A percentile compares a stretch with the other conserved stretches of the same genome.
These are phyloP conservation scores for Umbelopsis isabellina DNA, from an alignment of 192 early-diverging fungal genomes.

Conservation along the genomic window DNA sequence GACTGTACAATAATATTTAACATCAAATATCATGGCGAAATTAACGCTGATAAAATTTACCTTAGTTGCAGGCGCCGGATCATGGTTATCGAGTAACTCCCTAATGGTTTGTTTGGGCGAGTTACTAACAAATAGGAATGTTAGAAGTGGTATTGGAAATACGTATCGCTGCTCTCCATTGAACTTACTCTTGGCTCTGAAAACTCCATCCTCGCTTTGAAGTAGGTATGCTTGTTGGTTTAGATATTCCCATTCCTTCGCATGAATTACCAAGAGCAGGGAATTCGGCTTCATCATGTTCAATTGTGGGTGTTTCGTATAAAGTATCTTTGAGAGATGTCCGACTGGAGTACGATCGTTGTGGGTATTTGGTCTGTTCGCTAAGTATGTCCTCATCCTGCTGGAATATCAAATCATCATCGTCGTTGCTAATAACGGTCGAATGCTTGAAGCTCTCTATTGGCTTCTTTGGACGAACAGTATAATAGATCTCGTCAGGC, in stretches of 20 bases:
- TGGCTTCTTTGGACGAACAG: background rate
- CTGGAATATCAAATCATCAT: constrained; percentile 18
- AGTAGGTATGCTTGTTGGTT: background rate
- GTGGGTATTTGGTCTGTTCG: background rate
- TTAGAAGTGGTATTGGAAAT: background rate
- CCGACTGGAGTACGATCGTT: background rate
- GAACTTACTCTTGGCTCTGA: constrained; percentile 9
- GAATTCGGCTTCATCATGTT: background rate
- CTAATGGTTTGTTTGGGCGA: constrained; percentile 1
- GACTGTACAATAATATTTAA: background rate
- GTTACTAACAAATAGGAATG: background rate
- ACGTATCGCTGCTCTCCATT: too few relatives aligned
- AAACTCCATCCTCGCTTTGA: constrained; percentile 4
- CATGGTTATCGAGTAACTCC: background rate
- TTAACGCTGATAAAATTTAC: too few relatives aligned
- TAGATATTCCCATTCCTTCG: background rate
- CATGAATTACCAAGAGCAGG: background rate
- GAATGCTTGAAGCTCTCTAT: background rate
- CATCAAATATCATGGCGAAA: background rate
- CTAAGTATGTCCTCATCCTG: constrained; percentile 4
- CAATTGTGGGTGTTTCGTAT: background rate
- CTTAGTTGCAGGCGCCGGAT: background rate
- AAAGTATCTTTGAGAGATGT: background rate
- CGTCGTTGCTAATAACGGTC: background rate
- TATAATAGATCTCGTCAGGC: constrained; percentile 2